phyloP scores from a whole-genome alignment of 2,329 filamentous ascomycete genomes.

The Talaromyces albobiverticillius region DNA sequence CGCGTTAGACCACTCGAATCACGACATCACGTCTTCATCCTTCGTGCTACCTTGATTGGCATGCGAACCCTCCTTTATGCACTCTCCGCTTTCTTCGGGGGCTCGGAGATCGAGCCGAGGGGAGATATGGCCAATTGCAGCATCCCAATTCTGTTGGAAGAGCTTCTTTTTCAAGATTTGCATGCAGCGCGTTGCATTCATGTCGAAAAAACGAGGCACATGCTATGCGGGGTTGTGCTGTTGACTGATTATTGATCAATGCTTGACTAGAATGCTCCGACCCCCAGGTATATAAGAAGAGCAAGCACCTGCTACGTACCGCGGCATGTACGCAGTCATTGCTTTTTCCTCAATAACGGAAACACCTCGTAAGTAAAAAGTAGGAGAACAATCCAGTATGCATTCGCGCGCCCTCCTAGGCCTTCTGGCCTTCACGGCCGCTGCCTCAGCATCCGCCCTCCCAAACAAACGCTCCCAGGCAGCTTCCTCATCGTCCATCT shows the following conservation, averaged over 20 bases:
- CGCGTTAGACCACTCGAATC: too few species aligned
- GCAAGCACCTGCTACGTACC: not conserved
- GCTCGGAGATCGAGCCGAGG: not conserved
- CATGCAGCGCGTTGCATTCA: not conserved
- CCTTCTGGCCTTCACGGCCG: conserved; percentile 11
- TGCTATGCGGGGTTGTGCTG: not conserved
- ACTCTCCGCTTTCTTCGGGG: not conserved
- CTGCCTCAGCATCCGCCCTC: conserved; percentile 1
- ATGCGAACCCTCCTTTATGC: not conserved
- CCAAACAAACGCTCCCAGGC: conserved; percentile 12
- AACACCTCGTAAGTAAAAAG: too few species aligned
- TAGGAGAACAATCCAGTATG: conserved; percentile 1
- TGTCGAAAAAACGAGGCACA: not conserved
- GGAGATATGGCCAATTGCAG: not conserved
- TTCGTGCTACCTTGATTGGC: not conserved
- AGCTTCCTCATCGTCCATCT: conserved; percentile 9
- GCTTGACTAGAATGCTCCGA: too few species aligned
- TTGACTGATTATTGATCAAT: too few species aligned
- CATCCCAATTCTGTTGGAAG: not conserved
- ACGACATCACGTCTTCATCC: not conserved
- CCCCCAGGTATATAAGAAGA: not conserved
- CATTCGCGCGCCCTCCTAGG: conserved; percentile 9
- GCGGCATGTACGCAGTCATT: too few species aligned
- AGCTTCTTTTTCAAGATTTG: not conserved
- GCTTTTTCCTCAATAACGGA: too few species aligned